Evolutionary conservation across 2,329 filamentous ascomycete species (phyloP).

Genomic region (Fusarium subglutinans): DNA sequence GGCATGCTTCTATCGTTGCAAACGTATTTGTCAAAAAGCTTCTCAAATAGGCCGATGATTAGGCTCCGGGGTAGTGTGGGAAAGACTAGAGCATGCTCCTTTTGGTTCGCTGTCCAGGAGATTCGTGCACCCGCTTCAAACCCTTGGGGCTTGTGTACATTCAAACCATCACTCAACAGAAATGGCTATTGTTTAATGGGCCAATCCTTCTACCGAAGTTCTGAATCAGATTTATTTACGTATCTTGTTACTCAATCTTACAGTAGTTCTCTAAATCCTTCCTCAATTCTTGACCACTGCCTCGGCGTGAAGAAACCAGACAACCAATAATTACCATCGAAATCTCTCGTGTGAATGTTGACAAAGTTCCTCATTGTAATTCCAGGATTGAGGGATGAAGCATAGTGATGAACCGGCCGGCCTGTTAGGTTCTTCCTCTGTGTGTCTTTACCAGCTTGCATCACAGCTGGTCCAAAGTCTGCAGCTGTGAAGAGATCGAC

Average conservation of each 20-base stretch:
- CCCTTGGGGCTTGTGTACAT: not conserved
- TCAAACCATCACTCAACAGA: not conserved
- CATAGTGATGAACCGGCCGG: not conserved
- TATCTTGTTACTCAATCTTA: not conserved
- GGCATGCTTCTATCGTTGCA: too few relatives aligned
- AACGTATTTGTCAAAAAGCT: too few relatives aligned
- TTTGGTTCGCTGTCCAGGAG: too few relatives aligned
- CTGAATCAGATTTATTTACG: too few relatives aligned
- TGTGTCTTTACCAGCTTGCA: too few relatives aligned
- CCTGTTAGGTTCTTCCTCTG: not conserved
- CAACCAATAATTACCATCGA: fast-evolving
- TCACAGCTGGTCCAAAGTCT: not conserved
- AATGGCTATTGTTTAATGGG: too few relatives aligned
- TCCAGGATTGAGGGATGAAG: fast-evolving
- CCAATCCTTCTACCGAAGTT: too few relatives aligned
- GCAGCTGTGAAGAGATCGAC: not conserved
- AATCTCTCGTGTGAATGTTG: not conserved
- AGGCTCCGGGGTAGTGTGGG: too few relatives aligned
- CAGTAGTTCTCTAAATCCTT: not conserved
- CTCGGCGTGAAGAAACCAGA: not conserved
- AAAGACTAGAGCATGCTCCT: too few relatives aligned
- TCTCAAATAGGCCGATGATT: too few relatives aligned
- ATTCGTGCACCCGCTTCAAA: not conserved
- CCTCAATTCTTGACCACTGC: not conserved
- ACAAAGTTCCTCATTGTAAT: not conserved